These are phyloP conservation scores for Arxiozyma heterogenica DNA, from an alignment of 1,139 yeast species.

Conservation along the genomic window DNA sequence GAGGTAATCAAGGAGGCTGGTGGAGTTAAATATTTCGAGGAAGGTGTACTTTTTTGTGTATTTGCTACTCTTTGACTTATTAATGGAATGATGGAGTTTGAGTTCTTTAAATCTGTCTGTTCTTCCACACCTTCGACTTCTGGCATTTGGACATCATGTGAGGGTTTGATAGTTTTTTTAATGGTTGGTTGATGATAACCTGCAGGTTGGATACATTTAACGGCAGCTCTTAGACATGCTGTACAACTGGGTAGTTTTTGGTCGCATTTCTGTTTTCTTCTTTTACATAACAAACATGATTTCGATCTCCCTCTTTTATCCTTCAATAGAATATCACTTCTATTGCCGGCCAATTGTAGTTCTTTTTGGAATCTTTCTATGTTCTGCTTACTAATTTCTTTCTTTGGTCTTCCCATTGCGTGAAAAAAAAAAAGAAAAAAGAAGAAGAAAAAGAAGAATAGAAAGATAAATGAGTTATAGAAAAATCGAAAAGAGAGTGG, in stretches of 20 bases:
- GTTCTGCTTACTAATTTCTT: slow-evolving; percentile 28
- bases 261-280: slow-evolving; percentile 50
- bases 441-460: not conserved
- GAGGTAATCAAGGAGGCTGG: not conserved
- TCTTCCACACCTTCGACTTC: not conserved
- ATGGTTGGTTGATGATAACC: slow-evolving; percentile 30
- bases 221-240: slow-evolving; percentile 50
- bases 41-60: not conserved
- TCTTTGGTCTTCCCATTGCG: slow-evolving; percentile 31
- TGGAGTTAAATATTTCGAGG: not conserved
- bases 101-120: not conserved
- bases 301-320: slow-evolving; percentile 44
- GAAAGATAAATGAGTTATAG: not conserved
- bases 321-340: slow-evolving; percentile 22
- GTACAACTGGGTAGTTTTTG: slow-evolving; percentile 53
- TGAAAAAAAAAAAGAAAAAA: not conserved
- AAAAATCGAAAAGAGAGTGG: too few relatives aligned
- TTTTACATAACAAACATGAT: slow-evolving; percentile 43
- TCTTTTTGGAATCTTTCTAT: slow-evolving; percentile 29
- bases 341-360: slow-evolving; percentile 28
- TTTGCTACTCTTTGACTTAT: not conserved
- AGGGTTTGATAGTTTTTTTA: not conserved
- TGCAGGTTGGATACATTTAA: slow-evolving; percentile 50
- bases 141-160: not conserved
- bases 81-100: not conserved